Percentiles rank a stretch among this genome's conserved stretches.
phyloP scores from a whole-genome alignment of 306 rosid genomes.

The Morella rubra region DNA sequence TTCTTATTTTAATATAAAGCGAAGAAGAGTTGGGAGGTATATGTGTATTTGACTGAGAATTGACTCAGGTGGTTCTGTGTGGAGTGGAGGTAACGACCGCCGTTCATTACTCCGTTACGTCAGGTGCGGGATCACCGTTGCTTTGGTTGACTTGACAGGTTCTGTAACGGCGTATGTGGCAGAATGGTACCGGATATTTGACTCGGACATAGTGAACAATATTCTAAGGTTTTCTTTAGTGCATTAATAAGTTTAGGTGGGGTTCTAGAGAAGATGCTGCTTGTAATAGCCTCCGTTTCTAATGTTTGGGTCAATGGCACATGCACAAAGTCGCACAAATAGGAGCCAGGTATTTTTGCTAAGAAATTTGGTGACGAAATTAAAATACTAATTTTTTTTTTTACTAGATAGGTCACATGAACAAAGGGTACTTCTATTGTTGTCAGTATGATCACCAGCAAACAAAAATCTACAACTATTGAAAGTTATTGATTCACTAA shows the following conservation, averaged over 20 bases:
- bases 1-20: slow-evolving; percentile 14
- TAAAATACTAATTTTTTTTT: too few species aligned
- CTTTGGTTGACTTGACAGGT: slow-evolving; percentile 30
- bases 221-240: too few species aligned
- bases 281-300: neutral
- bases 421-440: too few species aligned
- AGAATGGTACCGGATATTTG: slow-evolving; percentile 8
- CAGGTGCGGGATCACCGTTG: slow-evolving; percentile 13
- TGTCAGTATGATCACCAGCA: too few species aligned
- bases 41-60: slow-evolving; percentile 61
- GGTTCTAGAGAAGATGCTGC: neutral
- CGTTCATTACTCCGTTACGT: slow-evolving; percentile 40
- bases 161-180: slow-evolving; percentile 27
- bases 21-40: slow-evolving; percentile 26
- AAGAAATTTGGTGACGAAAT: too few species aligned
- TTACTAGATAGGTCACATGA: too few species aligned
- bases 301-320: neutral
- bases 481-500: too few species aligned
- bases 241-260: neutral
- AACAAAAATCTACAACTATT: too few species aligned
- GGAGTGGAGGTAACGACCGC: slow-evolving; percentile 29
- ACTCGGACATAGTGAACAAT: neutral
- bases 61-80: slow-evolving; percentile 61
- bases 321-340: neutral
- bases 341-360: neutral